A percentile compares a stretch with the other conserved stretches of the same genome.
Evolutionary conservation across 805 yeast species (phyloP).

Genomic region (Clavispora phyllophila): DNA sequence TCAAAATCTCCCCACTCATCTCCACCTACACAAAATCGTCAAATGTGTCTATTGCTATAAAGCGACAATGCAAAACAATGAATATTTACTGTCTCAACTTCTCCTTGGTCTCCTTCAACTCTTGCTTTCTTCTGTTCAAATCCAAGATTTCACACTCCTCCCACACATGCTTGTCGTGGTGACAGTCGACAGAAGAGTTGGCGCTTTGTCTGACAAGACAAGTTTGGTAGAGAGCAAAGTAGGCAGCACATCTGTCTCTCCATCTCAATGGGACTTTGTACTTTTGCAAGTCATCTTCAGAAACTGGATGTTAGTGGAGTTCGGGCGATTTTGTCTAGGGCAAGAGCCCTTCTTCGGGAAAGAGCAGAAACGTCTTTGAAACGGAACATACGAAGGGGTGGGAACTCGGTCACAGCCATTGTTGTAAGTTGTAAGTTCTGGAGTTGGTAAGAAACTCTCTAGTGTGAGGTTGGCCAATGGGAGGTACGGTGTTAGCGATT

Average conservation of each 20-base stretch:
- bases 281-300: conserved; percentile 80
- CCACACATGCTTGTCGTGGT: conserved; percentile 74
- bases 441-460: neutral
- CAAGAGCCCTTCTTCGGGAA: too few relatives aligned
- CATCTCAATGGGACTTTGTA: conserved; percentile 72
- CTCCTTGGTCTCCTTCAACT: conserved; percentile 54
- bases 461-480: conserved; percentile 15
- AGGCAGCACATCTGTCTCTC: conserved; percentile 78
- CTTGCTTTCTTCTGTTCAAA: conserved; percentile 73
- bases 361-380: too few relatives aligned
- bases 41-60: conserved; percentile 2
- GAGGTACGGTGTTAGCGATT: conserved; percentile 10
- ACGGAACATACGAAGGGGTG: conserved; percentile 17
- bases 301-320: conserved; percentile 42
- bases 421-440: neutral
- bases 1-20: too few relatives aligned
- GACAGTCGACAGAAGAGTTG: conserved; percentile 49
- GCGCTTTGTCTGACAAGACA: conserved; percentile 42
- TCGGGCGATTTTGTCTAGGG: neutral
- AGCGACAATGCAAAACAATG: conserved; percentile 5
- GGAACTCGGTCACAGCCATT: conserved; percentile 18
- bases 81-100: conserved; percentile 18
- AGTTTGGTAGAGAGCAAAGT: conserved; percentile 40
- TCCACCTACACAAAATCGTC: too few relatives aligned
- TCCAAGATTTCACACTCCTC: conserved; percentile 83